Conservation (phyloP, 495 filamentous ascomycete species). For the Astrocystis sublimbata region DNA sequence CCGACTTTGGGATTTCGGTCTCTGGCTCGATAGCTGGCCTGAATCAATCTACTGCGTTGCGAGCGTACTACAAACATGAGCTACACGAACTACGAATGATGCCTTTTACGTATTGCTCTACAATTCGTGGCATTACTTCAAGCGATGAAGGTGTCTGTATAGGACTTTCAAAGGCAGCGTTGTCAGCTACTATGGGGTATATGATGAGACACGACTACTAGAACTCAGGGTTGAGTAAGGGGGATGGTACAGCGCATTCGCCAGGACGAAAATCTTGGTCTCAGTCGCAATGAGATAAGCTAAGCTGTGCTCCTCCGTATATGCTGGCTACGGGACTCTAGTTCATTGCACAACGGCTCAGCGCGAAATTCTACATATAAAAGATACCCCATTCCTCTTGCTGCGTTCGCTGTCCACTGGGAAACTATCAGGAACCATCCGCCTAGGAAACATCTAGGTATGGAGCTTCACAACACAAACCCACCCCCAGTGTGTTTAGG, state of each 20-base stretch:
- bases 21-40: no score
- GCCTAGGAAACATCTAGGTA: no score
- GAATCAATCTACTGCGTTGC: not conserved
- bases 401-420: not conserved
- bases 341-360: not conserved
- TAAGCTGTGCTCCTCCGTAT: not conserved
- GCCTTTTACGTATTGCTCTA: not conserved
- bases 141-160: no score
- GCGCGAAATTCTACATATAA: not conserved
- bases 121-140: not conserved
- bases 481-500: not conserved
- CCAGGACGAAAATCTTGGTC: not conserved
- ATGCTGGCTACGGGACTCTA: not conserved
- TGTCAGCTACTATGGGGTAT: not conserved
- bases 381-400: not conserved
- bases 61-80: not conserved
- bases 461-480: not conserved
- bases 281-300: not conserved
- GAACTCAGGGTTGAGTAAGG: not conserved
- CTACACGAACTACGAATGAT: not conserved
- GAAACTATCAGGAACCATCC: not conserved
- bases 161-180: not conserved
- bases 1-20: no score
- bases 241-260: not conserved
- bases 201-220: not conserved